Evolutionary conservation across 768 basidiomycete species (phyloP).

Genomic region (Leccinum variicolor): DNA sequence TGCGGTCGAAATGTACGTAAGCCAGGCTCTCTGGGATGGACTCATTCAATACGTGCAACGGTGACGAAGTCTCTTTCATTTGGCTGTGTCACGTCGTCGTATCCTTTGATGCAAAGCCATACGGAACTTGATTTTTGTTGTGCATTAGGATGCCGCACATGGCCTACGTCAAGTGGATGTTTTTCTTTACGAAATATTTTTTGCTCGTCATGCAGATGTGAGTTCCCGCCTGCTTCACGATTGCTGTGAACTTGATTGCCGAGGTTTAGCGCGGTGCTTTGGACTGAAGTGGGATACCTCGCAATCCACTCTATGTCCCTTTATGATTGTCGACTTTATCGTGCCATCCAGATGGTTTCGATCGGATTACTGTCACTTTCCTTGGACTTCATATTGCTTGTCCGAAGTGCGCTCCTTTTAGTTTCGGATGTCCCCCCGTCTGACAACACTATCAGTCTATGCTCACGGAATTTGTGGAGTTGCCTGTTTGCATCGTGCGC

Average conservation of each 20-base stretch:
- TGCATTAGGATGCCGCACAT: conserved; percentile 12
- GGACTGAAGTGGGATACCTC: conserved; percentile 6
- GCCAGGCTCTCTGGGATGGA: conserved; percentile 18
- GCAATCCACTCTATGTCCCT: not conserved
- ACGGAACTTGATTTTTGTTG: not conserved
- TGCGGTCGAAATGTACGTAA: not conserved
- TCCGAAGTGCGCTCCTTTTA: conserved; percentile 18
- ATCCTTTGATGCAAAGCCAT: not conserved
- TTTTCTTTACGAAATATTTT: conserved; percentile 22
- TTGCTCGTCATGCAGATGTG: conserved; percentile 18
- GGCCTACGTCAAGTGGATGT: conserved; percentile 26
- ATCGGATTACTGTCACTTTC: conserved; percentile 11
- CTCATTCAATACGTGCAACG: conserved; percentile 11
- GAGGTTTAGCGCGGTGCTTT: conserved; percentile 5
- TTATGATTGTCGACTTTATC: conserved; percentile 12
- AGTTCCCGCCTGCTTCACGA: not conserved
- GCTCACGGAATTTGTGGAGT: conserved; percentile 1
- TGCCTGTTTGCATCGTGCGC: not conserved
- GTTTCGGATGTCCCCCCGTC: not conserved
- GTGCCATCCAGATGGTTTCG: conserved; percentile 10
- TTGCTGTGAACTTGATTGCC: not conserved
- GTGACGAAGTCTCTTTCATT: conserved; percentile 20
- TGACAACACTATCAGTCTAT: conserved; percentile 13
- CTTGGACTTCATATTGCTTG: conserved; percentile 18
- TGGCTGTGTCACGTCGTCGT: conserved; percentile 22